Evolutionary conservation across 1,139 yeast genomes (phyloP).

Genomic region (Taiozyma sp.): DNA sequence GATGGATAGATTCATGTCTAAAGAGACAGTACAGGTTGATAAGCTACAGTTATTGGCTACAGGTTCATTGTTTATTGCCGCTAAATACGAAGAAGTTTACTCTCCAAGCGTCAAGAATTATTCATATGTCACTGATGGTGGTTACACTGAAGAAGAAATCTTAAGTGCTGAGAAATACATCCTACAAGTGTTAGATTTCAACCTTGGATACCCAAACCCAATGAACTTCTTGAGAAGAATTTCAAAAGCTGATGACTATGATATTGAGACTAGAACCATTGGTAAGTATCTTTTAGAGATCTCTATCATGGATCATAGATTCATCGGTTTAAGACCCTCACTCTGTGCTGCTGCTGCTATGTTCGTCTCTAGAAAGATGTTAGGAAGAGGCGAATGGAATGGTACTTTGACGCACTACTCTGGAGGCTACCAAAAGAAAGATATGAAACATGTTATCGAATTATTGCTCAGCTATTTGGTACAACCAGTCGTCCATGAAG

Average conservation of each 20-base stretch:
- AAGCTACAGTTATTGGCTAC: slow-evolving; percentile 87
- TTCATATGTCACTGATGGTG: slow-evolving; percentile 83
- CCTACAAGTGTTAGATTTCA: slow-evolving; percentile 69
- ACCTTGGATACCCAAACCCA: slow-evolving; percentile 88
- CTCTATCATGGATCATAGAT: slow-evolving; percentile 71
- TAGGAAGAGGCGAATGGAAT: slow-evolving; percentile 63
- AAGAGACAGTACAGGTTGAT: slow-evolving; percentile 72
- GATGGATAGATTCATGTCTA: slow-evolving; percentile 85
- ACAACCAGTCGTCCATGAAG: slow-evolving; percentile 84
- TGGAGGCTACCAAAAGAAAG: slow-evolving; percentile 77
- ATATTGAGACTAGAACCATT: slow-evolving; percentile 80
- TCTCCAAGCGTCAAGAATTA: slow-evolving; percentile 87
- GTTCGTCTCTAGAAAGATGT: slow-evolving; percentile 78
- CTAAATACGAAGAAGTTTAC: slow-evolving; percentile 93
- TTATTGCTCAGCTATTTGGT: slow-evolving; percentile 75
- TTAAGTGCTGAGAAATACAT: slow-evolving; percentile 83
- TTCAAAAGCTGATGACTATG: slow-evolving; percentile 92
- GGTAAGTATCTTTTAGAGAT: slow-evolving; percentile 88
- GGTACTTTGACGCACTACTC: slow-evolving; percentile 80
- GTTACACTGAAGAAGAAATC: slow-evolving; percentile 81
- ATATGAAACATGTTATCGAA: slow-evolving; percentile 66
- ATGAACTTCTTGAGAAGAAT: slow-evolving; percentile 90
- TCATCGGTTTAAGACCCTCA: slow-evolving; percentile 77
- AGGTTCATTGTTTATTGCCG: slow-evolving; percentile 85
- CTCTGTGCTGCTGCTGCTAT: slow-evolving; percentile 85